A percentile compares a stretch with the other conserved stretches of the same genome.
Evolutionary conservation across 2,329 filamentous ascomycete species (phyloP).

Genomic region (Epicoccum nigrum): DNA sequence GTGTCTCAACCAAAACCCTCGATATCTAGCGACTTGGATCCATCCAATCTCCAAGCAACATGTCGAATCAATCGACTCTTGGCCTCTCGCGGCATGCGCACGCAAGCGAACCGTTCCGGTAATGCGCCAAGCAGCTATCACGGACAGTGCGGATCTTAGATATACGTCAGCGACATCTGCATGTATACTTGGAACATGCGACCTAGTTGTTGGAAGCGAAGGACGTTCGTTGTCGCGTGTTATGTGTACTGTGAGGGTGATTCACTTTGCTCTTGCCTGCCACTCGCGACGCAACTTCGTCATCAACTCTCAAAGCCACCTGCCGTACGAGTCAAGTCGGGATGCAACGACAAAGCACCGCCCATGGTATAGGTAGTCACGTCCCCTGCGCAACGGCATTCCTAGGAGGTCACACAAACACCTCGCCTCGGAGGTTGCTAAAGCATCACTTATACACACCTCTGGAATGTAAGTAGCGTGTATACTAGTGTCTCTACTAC

Average conservation of each 20-base stretch:
- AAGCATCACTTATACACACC: conserved; percentile 5
- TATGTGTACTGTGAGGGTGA: neutral
- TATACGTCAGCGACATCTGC: neutral
- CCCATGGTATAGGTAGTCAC: conserved; percentile 5
- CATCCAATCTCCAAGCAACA: no score
- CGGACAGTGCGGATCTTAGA: neutral
- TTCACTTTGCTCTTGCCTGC: neutral
- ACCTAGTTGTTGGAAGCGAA: neutral
- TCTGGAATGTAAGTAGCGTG: conserved; percentile 13
- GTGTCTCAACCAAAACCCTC: no score
- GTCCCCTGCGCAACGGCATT: conserved; percentile 6
- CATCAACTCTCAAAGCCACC: neutral
- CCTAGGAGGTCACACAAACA: conserved; percentile 9
- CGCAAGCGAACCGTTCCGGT: neutral
- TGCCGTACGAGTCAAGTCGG: neutral
- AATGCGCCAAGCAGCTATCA: neutral
- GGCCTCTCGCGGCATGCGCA: neutral
- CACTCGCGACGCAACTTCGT: neutral
- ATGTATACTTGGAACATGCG: neutral
- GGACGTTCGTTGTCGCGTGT: neutral
- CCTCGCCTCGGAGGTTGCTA: conserved; percentile 5
- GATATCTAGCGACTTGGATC: no score
- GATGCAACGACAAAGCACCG: conserved; percentile 3
- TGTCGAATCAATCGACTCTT: no score
- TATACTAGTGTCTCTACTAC: conserved; percentile 3